These are phyloP conservation scores for Gossypium gossypioides DNA, from an alignment of 441 rosid species.

Conservation along the genomic window DNA sequence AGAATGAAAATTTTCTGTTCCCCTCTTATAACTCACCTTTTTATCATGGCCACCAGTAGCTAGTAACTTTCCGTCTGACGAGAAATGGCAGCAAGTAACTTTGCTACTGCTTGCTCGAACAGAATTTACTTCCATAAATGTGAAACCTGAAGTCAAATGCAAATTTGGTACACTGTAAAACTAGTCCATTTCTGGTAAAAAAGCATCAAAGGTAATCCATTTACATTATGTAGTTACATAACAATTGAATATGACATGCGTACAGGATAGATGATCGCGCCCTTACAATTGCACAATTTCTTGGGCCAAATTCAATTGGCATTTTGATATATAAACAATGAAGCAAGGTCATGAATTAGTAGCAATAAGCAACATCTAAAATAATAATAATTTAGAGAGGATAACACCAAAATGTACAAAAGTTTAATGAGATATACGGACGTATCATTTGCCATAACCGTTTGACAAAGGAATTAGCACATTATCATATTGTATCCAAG, in stretches of 20 bases:
- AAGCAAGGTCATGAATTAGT: neutral
- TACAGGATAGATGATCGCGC: neutral
- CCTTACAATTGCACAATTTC: neutral
- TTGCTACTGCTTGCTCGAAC: conserved; percentile 56
- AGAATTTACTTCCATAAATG: conserved; percentile 61
- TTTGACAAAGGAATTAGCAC: neutral
- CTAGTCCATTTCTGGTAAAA: neutral
- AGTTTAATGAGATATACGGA: neutral
- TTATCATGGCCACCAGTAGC: conserved; percentile 88
- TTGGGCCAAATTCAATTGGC: neutral
- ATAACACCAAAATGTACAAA: neutral
- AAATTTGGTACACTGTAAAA: conserved; percentile 5
- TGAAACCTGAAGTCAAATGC: conserved; percentile 44
- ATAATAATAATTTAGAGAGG: neutral
- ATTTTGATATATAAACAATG: neutral
- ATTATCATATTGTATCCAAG: neutral
- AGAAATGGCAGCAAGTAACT: conserved; percentile 78
- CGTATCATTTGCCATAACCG: neutral
- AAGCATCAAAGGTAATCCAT: neutral
- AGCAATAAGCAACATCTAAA: neutral
- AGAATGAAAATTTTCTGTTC: neutral
- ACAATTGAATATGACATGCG: neutral
- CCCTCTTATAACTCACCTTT: conserved; percentile 38
- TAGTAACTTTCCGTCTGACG: conserved; percentile 80
- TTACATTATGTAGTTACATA: neutral